These are phyloP conservation scores for Tilletia indica DNA, from an alignment of 1,284 basidiomycete genomes.

Conservation along the genomic window DNA sequence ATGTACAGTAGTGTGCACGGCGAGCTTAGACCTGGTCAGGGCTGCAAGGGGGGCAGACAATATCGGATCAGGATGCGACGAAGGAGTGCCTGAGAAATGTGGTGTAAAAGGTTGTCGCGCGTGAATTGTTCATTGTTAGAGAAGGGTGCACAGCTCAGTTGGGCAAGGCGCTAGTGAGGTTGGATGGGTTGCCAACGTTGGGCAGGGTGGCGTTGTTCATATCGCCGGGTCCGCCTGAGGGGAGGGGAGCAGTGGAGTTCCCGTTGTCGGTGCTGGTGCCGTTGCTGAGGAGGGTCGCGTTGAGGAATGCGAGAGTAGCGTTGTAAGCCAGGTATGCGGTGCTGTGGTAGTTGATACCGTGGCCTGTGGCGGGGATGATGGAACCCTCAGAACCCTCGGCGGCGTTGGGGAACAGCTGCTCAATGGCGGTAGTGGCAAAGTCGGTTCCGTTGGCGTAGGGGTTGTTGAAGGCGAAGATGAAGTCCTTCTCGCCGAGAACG, in stretches of 20 bases:
- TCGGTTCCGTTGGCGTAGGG: slow-evolving; percentile 16
- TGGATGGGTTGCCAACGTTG: not conserved
- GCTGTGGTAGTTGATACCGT: slow-evolving; percentile 52
- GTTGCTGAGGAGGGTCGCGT: not conserved
- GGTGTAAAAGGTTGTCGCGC: too few relatives aligned
- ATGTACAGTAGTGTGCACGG: too few relatives aligned
- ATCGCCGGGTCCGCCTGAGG: too few relatives aligned
- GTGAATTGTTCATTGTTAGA: too few relatives aligned
- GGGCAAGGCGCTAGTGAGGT: too few relatives aligned
- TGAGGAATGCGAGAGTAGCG: slow-evolving; percentile 17
- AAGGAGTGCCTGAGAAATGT: too few relatives aligned
- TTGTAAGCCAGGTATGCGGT: slow-evolving; percentile 16
- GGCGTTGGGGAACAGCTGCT: slow-evolving; percentile 37
- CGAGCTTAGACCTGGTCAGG: too few relatives aligned
- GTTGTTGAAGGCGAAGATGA: slow-evolving; percentile 22
- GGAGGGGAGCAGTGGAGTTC: too few relatives aligned
- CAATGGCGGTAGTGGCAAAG: slow-evolving; percentile 32
- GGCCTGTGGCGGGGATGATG: slow-evolving; percentile 43
- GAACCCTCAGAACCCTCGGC: slow-evolving; percentile 34
- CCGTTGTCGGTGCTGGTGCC: not conserved
- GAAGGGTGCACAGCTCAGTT: too few relatives aligned
- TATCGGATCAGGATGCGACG: too few relatives aligned
- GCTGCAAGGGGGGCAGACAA: too few relatives aligned
- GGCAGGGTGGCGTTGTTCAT: not conserved
- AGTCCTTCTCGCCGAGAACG: slow-evolving; percentile 24